Percentiles rank a stretch among this genome's conserved stretches.
phyloP scores from a whole-genome alignment of 352 stramenopile species.

The Pythium monospermum region DNA sequence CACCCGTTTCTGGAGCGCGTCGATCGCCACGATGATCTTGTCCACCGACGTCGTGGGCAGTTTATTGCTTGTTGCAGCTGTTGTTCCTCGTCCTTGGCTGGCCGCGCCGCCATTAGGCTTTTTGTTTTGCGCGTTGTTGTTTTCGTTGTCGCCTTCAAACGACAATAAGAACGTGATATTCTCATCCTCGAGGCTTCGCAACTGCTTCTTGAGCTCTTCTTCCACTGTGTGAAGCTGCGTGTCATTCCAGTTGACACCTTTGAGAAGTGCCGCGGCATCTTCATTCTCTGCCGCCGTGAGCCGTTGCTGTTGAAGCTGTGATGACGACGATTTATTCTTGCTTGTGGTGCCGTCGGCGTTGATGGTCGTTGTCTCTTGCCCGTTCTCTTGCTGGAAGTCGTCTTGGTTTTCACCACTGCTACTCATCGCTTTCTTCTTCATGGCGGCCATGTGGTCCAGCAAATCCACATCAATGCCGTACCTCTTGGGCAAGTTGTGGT shows the following conservation, averaged over 20 bases:
- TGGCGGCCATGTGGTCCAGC: constrained; percentile 37
- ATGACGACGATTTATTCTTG: constrained; percentile 6
- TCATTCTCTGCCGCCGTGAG: constrained; percentile 54
- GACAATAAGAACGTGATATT: constrained; percentile 74
- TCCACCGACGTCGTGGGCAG: constrained; percentile 39
- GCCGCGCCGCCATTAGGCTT: too few relatives aligned
- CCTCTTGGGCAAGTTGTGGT: constrained; percentile 46
- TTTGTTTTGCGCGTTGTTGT: constrained; percentile 2
- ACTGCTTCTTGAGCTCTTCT: constrained; percentile 44
- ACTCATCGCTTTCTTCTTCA: constrained; percentile 31
- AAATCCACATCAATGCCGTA: constrained; percentile 67
- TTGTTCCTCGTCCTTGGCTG: too few relatives aligned
- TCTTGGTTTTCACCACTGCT: constrained; percentile 1
- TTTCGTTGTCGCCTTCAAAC: constrained; percentile 36
- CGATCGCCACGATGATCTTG: constrained; percentile 52
- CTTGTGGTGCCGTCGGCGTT: background rate
- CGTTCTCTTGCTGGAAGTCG: background rate
- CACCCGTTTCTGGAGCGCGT: constrained; percentile 41
- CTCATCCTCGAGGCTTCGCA: constrained; percentile 58
- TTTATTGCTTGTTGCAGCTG: background rate
- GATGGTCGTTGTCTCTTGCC: background rate
- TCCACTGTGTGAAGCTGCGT: constrained; percentile 45
- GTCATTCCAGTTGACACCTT: constrained; percentile 57
- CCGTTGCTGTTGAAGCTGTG: constrained; percentile 25
- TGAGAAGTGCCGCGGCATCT: constrained; percentile 44